Base-by-base conservation (phyloP, 495 filamentous ascomycete genomes). In the Penicillium roqueforti region DNA sequence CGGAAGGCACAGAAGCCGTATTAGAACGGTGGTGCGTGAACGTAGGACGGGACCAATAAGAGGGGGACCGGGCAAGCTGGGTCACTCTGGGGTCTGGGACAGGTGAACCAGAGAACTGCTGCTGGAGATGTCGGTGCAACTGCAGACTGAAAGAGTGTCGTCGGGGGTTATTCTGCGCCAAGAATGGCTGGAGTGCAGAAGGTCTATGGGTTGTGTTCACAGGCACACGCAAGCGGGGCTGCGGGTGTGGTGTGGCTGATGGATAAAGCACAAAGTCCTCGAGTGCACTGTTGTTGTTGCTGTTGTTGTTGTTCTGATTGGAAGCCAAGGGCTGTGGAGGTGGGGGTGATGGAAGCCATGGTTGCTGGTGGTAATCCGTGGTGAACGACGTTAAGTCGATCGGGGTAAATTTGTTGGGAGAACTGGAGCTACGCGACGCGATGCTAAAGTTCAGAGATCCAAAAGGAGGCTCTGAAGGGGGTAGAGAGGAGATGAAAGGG, bases 321-420 rank as follows among this genome's bases (percentile, higher is more conserved):
- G 59, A 65, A 73, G 74, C 74, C 76, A 64, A 65, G 54, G 75
- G 72, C 70, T 72, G 70, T 58, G 60, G 54, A 50, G 60, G 67
- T 62, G 69, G 73, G 68, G 81, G 76, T 74, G 79, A 67, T 69
- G 80, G 75, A 72, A 79, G 81, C 81, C 82, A 84, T 85, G 74
- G 47, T 81, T 77, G 75, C 73, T 79, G 80, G 67, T 67, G 65
- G 60, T 76, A 74, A 83, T 83, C 82, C 82, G 82, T 85, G 76
- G 70, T 84, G 80, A 77, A 80, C 77, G 80, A 81, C 73, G 71
- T 75, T 59, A 77, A 56, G 79, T 79, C 75, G 77, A 76, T 73
- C 72, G 76, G 59, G 59, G 68, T 58, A 68, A 70, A 71, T 59
- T 66, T 73, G 72, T 68, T 65, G 50, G 59, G 49, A 61, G 76